phyloP scores from a whole-genome alignment of 2,329 filamentous ascomycete species.

The Fusarium illudens region DNA sequence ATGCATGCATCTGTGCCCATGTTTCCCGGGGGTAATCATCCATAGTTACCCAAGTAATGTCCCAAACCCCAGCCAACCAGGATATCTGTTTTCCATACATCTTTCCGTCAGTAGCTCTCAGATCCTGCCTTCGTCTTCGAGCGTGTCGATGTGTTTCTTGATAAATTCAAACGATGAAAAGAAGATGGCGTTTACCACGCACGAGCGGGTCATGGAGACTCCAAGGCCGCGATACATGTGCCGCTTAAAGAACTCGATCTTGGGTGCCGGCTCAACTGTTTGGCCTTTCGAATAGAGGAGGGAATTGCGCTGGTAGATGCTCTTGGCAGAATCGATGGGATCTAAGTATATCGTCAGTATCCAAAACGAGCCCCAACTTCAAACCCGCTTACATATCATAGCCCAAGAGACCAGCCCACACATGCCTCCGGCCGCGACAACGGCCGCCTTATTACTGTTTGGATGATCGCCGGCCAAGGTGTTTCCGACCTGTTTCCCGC shows the following conservation, averaged over 20 bases:
- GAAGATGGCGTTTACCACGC: conserved; percentile 86
- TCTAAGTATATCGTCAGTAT: conserved; percentile 50
- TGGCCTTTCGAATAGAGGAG: conserved; percentile 74
- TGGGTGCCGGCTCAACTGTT: conserved; percentile 70
- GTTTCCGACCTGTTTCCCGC: conserved; percentile 81
- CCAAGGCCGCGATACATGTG: conserved; percentile 85
- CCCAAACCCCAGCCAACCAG: conserved; percentile 3
- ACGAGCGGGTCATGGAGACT: conserved; percentile 84
- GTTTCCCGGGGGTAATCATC: conserved; percentile 16
- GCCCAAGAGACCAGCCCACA: conserved; percentile 89
- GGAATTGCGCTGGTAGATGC: conserved; percentile 84
- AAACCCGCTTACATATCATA: conserved; percentile 66
- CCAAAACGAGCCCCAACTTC: not conserved
- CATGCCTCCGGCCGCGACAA: conserved; percentile 79
- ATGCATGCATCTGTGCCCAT: conserved; percentile 36
- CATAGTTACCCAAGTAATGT: conserved; percentile 16
- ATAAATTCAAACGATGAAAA: conserved; percentile 88
- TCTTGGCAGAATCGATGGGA: conserved; percentile 84
- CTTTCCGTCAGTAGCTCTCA: not conserved
- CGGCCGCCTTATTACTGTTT: conserved; percentile 80
- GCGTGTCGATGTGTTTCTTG: conserved; percentile 71
- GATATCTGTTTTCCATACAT: conserved; percentile 12
- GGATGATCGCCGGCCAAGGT: conserved; percentile 75
- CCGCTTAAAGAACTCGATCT: conserved; percentile 79
- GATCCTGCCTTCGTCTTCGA: conserved; percentile 53